Evolutionary conservation across 1,284 basidiomycete genomes (phyloP).

Genomic region (Cystobasidiaceae sp.): DNA sequence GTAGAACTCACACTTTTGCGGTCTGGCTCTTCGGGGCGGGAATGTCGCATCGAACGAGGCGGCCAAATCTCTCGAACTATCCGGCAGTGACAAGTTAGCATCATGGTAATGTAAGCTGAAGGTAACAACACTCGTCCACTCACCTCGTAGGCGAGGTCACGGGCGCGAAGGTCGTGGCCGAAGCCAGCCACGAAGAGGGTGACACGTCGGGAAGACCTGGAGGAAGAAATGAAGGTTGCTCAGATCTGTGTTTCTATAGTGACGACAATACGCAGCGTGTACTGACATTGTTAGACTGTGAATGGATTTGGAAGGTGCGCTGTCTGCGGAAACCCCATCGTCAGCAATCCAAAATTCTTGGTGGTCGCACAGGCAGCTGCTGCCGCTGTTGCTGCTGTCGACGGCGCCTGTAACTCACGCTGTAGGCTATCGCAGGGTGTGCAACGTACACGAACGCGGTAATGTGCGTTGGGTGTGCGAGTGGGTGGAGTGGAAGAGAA

Average conservation of each 20-base stretch:
- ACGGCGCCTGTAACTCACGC: no score
- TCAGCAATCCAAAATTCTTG: no score
- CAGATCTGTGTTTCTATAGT: background rate
- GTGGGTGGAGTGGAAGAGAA: no score
- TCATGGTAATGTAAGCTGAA: background rate
- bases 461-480: no score
- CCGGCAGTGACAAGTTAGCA: background rate
- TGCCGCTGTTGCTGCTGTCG: no score
- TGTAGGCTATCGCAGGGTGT: no score
- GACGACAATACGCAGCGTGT: no score
- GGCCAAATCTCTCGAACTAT: slow-evolving; percentile 27
- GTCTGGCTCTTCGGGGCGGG: slow-evolving; percentile 18
- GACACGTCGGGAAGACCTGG: slow-evolving; percentile 26
- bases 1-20: slow-evolving; percentile 32
- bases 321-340: no score
- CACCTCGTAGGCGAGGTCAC: slow-evolving; percentile 30
- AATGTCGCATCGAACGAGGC: slow-evolving; percentile 31
- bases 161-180: slow-evolving; percentile 30
- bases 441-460: no score
- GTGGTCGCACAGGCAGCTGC: no score
- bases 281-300: no score
- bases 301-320: no score
- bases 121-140: background rate
- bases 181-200: slow-evolving; percentile 31
- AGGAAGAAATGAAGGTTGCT: background rate